A percentile compares a stretch with the other conserved stretches of the same genome.
These are phyloP conservation scores for Calamus simplicifolius DNA, from an alignment of 176 grass and related monocot species.

Conservation along the genomic window DNA sequence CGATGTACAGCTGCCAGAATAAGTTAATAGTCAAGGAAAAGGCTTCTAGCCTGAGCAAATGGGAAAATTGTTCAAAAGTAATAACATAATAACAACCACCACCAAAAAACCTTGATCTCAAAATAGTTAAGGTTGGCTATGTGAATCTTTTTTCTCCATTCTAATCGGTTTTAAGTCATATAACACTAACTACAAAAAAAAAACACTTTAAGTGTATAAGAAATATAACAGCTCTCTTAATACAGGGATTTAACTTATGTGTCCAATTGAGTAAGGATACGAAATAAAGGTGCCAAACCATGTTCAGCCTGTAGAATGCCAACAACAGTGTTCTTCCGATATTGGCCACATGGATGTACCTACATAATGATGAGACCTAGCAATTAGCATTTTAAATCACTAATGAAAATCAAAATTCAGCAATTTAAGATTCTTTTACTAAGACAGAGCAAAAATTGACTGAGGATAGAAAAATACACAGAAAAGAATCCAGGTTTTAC, in stretches of 20 bases:
- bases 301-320: slow-evolving; percentile 93
- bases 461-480: too few relatives aligned
- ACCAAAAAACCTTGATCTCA: too few relatives aligned
- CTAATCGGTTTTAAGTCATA: too few relatives aligned
- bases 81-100: not conserved
- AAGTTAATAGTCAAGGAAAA: slow-evolving; percentile 63
- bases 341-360: slow-evolving; percentile 98
- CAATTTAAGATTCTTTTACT: too few relatives aligned
- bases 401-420: too few relatives aligned
- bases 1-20: slow-evolving; percentile 81
- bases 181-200: too few relatives aligned
- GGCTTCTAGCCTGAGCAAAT: too few relatives aligned
- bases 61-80: not conserved
- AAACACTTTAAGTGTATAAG: slow-evolving; percentile 1
- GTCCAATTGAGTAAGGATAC: slow-evolving; percentile 53
- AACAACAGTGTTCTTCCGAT: slow-evolving; percentile 86
- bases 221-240: slow-evolving; percentile 2
- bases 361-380: slow-evolving; percentile 17
- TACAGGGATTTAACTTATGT: not conserved
- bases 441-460: too few relatives aligned
- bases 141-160: too few relatives aligned
- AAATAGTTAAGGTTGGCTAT: too few relatives aligned
- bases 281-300: slow-evolving; percentile 61
- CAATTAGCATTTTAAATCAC: not conserved
- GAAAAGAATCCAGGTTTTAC: too few relatives aligned